These are phyloP conservation scores for Sphaerosporella brunnea DNA, from an alignment of 495 filamentous ascomycete species.

Conservation along the genomic window DNA sequence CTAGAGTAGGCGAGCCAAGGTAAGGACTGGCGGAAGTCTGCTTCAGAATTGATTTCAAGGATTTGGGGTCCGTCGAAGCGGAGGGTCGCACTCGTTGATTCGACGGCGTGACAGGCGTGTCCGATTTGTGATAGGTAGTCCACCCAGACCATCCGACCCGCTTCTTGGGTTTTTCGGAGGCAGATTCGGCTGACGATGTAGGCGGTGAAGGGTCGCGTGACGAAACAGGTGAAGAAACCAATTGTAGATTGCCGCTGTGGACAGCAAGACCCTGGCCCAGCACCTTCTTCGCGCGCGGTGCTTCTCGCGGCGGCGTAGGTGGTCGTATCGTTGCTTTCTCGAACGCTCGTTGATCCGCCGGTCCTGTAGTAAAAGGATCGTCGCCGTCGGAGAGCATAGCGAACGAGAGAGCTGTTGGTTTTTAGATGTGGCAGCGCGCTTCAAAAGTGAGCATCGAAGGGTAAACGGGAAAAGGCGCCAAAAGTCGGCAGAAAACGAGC, in stretches of 20 bases:
- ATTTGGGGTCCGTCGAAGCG: constrained; percentile 46
- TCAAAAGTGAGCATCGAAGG: no score
- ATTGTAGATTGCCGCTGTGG: constrained; percentile 10
- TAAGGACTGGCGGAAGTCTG: constrained; percentile 26
- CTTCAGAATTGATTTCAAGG: constrained; percentile 71
- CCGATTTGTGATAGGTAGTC: constrained; percentile 49
- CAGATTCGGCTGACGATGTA: constrained; percentile 44
- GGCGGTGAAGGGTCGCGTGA: constrained; percentile 37
- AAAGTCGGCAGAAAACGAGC: no score
- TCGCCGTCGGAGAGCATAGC: neutral
- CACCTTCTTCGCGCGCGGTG: constrained; percentile 17
- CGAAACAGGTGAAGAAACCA: constrained; percentile 23
- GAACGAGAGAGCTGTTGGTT: no score
- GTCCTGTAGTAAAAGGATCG: neutral
- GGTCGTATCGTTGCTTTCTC: constrained; percentile 10
- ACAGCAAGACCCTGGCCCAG: constrained; percentile 7
- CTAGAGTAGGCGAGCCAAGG: neutral
- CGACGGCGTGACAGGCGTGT: constrained; percentile 30
- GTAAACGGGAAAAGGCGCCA: no score
- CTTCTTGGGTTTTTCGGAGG: constrained; percentile 39
- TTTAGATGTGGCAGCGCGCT: no score
- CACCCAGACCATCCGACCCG: constrained; percentile 58
- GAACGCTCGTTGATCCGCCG: neutral
- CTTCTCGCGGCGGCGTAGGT: constrained; percentile 22
- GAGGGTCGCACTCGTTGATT: constrained; percentile 27